Conservation (phyloP, 768 basidiomycete genomes). For the Rossbeevera mucosa region DNA sequence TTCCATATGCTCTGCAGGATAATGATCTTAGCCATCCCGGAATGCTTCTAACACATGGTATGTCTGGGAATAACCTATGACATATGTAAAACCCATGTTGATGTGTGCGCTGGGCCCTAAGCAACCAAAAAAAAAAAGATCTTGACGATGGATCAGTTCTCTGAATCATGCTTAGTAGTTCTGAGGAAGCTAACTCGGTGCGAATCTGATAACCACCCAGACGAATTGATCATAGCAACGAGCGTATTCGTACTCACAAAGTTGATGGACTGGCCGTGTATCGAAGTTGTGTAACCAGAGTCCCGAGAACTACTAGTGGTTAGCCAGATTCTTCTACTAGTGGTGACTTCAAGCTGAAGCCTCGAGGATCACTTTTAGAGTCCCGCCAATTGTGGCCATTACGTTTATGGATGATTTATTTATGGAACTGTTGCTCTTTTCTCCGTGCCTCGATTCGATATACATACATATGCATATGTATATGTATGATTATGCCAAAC, state of each 20-base stretch:
- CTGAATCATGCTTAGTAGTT: too few relatives aligned
- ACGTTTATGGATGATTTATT: not conserved
- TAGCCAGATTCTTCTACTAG: too few relatives aligned
- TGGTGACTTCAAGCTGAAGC: not conserved
- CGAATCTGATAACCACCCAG: not conserved
- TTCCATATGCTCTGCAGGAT: slow-evolving; percentile 80
- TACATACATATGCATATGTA: too few relatives aligned
- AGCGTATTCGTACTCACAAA: not conserved
- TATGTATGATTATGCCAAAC: not conserved
- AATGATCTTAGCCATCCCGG: not conserved
- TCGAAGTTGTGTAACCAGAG: not conserved
- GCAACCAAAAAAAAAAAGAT: not conserved
- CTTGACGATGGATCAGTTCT: not conserved
- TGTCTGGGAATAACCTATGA: slow-evolving; percentile 44
- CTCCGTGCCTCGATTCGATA: not conserved
- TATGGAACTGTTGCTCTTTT: not conserved
- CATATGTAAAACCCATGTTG: slow-evolving; percentile 48
- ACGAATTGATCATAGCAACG: not conserved
- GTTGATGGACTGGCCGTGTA: not conserved
- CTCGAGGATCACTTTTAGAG: not conserved
- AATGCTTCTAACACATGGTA: not conserved
- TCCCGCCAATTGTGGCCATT: not conserved
- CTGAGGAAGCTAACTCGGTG: not conserved
- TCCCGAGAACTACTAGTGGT: too few relatives aligned
- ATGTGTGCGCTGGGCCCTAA: not conserved